Evolutionary conservation across 371 early-diverging fungal species (phyloP), one percentile per base, ranked within the genome.

Genomic region (Hamiltosporidium tvaerminnensis): DNA sequence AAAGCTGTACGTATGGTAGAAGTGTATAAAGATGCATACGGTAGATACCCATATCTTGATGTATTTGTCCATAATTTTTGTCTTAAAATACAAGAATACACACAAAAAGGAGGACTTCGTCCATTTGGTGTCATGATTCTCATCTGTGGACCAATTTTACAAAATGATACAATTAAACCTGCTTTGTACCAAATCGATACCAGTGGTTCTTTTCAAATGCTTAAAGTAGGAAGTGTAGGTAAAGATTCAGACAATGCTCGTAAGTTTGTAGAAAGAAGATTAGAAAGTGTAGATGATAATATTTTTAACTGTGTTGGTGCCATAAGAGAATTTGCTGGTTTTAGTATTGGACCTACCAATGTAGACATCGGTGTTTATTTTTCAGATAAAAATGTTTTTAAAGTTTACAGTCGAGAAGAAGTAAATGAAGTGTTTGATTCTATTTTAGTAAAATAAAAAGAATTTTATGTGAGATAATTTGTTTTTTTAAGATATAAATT

Each of bases 81-180:
- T 10, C 54, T 57, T 34, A 59, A 59, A 32, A 62, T 76, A 23
- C 76, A 76, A 53, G 75, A 76, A 41, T 71, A 72, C 35, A 76
- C 75, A 33, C 75, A 74, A 31, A 72, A 72, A 52, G 69, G 67
- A 47, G 71, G 76, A 50, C 65, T 61, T 12, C 67, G 79, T 16
- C 79, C 79, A n/a, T 72, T 76, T 61, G 79, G 79, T 2, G 65
- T 59, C 16, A 56, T 74, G 10, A 35, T 74, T 30, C 34, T 78
- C 30, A 62, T 78, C 47, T 56, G 55, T 35, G 76, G 76, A 31
- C 54, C 38, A 2, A 31, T 41, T 44, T 2, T 10, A 2, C 58
- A 53, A 10, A 63, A 63, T 59, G 53, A 57, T 34, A 61, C 59
- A 4, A 32, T 65, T 2, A 58, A 53, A 44, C 71, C 76, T 2